A percentile compares a stretch with the other conserved stretches of the same genome.
These are phyloP conservation scores for Daldinia bambusicola DNA, from an alignment of 495 filamentous ascomycete genomes.

Conservation along the genomic window DNA sequence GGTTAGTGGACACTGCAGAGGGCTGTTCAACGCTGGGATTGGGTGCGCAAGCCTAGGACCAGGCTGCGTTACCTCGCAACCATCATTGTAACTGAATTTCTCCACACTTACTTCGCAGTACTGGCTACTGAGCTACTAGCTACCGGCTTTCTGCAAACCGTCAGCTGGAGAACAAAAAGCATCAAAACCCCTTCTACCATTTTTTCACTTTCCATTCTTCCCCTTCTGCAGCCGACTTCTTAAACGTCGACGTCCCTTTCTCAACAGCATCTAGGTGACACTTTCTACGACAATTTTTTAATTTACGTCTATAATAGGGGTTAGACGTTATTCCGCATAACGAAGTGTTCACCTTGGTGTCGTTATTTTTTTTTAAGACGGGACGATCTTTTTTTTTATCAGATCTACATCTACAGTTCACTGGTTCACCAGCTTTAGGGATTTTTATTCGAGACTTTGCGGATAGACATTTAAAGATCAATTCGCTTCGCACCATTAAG, in stretches of 20 bases:
- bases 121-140: constrained; percentile 14
- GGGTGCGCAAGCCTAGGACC: constrained; percentile 29
- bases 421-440: constrained; percentile 18
- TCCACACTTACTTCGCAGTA: constrained; percentile 10
- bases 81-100: constrained; percentile 14
- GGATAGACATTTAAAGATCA: constrained; percentile 18
- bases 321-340: constrained; percentile 38
- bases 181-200: constrained; percentile 38
- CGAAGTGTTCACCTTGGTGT: constrained; percentile 11
- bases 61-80: constrained; percentile 43
- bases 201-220: constrained; percentile 26
- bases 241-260: constrained; percentile 30
- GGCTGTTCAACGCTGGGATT: constrained; percentile 31
- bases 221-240: constrained; percentile 26
- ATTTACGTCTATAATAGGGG: constrained; percentile 31
- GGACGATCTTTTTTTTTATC: constrained; percentile 11
- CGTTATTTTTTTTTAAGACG: constrained; percentile 6
- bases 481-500: neutral
- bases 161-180: constrained; percentile 44
- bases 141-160: constrained; percentile 32
- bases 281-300: constrained; percentile 23
- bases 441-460: constrained; percentile 10
- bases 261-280: constrained; percentile 33
- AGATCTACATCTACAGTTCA: constrained; percentile 5
- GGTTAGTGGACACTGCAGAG: constrained; percentile 31